These are phyloP conservation scores for Ophiostoma ips DNA, from an alignment of 2,329 filamentous ascomycete species.

Conservation along the genomic window DNA sequence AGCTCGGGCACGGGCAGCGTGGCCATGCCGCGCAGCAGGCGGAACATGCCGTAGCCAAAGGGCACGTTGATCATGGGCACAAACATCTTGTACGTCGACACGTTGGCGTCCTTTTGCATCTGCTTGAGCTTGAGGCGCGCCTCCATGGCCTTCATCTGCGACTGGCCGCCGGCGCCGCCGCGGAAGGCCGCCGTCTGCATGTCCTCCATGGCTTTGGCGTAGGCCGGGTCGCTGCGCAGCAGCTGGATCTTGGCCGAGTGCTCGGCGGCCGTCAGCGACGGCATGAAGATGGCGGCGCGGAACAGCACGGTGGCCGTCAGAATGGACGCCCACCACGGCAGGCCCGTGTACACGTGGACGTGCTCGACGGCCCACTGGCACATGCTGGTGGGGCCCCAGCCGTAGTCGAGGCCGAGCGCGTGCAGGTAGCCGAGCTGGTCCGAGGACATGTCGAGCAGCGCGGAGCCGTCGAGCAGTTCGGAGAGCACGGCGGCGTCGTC, in stretches of 20 bases:
- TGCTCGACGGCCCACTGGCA: constrained; percentile 72
- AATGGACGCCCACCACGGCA: constrained; percentile 76
- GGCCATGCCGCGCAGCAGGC: constrained; percentile 60
- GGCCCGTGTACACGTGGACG: constrained; percentile 58
- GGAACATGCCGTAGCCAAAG: constrained; percentile 69
- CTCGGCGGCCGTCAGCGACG: constrained; percentile 48
- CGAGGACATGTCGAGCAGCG: constrained; percentile 44
- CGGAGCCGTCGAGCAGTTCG: constrained; percentile 22
- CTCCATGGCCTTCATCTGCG: constrained; percentile 33
- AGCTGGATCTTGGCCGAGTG: constrained; percentile 44
- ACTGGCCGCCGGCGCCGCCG: constrained; percentile 21
- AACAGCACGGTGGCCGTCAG: constrained; percentile 48
- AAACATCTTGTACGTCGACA: constrained; percentile 36
- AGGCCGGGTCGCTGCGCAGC: constrained; percentile 30
- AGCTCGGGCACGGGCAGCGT: constrained; percentile 68
- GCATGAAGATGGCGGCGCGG: constrained; percentile 51
- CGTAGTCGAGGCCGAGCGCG: constrained; percentile 73
- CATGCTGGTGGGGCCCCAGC: constrained; percentile 60
- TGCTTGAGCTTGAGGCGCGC: constrained; percentile 30
- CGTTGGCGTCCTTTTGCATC: constrained; percentile 40
- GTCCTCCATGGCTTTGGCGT: constrained; percentile 35
- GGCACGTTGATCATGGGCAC: constrained; percentile 46
- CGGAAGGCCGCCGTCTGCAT: constrained; percentile 16
- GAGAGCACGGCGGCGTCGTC: constrained; percentile 4
- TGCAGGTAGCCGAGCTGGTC: constrained; percentile 74